Evolutionary conservation across 2,329 filamentous ascomycete genomes (phyloP).

Genomic region (Saccharata proteae): DNA sequence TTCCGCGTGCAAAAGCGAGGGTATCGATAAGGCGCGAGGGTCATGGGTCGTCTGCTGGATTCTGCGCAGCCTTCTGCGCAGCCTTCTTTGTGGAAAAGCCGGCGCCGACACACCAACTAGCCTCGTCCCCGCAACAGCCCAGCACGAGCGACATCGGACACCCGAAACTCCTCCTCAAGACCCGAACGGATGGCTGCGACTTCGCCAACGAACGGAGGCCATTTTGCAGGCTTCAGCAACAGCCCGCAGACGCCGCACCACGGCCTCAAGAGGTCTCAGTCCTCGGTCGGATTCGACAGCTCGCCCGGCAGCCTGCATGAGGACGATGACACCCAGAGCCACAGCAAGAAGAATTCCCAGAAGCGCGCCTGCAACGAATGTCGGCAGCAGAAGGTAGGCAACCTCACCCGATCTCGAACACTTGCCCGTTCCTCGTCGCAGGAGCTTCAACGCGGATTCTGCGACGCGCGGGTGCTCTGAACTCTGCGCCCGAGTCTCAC

Average conservation of each 20-base stretch:
- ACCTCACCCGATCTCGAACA: background rate
- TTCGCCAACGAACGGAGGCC: conserved; percentile 8
- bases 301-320: conserved; percentile 23
- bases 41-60: no score
- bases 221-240: conserved; percentile 2
- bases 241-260: conserved; percentile 8
- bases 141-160: conserved; percentile 5
- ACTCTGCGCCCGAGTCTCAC: no score
- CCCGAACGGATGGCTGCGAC: conserved; percentile 7
- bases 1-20: no score
- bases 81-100: no score
- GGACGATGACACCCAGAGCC: conserved; percentile 14
- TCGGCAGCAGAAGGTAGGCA: conserved; percentile 66
- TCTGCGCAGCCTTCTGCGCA: no score
- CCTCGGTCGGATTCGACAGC: conserved; percentile 20
- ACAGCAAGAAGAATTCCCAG: conserved; percentile 15
- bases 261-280: conserved; percentile 7
- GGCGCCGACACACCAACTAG: no score
- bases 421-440: background rate
- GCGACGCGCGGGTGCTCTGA: no score
- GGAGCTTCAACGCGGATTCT: no score
- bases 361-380: conserved; percentile 80
- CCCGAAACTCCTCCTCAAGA: conserved; percentile 1
- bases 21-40: no score
- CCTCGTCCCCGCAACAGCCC: no score